Evolutionary conservation across 331 rosid species (phyloP), one percentile per base, ranked within the genome.

Genomic region (Acacia concinna): DNA sequence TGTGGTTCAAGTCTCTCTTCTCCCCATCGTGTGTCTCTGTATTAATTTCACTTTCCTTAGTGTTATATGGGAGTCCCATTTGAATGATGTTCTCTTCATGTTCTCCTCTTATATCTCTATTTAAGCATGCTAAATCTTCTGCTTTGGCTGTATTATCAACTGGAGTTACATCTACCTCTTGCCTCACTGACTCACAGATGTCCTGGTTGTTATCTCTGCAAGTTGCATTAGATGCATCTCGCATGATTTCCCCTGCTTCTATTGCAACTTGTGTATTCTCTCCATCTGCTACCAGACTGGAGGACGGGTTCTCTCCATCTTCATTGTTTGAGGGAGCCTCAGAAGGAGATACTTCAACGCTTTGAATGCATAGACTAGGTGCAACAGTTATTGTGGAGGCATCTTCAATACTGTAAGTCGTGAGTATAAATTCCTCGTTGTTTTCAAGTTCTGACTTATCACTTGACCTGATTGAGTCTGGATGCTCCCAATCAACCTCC

Each of bases 401-500:
- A 54, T 76, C 69, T 47, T 76, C 71, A 41, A 40, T 75, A 60
- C 67, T 5, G 67, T 11, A 13, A 28, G 37, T 60, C 67, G 13
- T 60, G n/a, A 13, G 9, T 28, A 12, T 28, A 27, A 60, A 60
- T 14, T 60, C 67, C 18, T 60, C 37, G 27, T 49, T 43, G 40
- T 73, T 71, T n/a, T 79, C 75, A 38, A 5, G 67, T 65, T 23
- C 74, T 38, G 20, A 54, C 37, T 74, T 56, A 57, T 71, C 34
- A 11, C 84, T 47, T 40, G 82, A 71, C 54, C 40, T 11, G 27
- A 40, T 64, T 59, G 75, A 70, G 71, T 86, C 81, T 44, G 49
- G 34, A 49, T 27, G 76, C 79, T 46, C 74, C 49, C 27, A 38
- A 34, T 73, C 82, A 57, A 25, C 59, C 79, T 37, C 75, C 57